Evolutionary conservation across 2,329 filamentous ascomycete species (phyloP).

Genomic region (Bipolaris sorokiniana): DNA sequence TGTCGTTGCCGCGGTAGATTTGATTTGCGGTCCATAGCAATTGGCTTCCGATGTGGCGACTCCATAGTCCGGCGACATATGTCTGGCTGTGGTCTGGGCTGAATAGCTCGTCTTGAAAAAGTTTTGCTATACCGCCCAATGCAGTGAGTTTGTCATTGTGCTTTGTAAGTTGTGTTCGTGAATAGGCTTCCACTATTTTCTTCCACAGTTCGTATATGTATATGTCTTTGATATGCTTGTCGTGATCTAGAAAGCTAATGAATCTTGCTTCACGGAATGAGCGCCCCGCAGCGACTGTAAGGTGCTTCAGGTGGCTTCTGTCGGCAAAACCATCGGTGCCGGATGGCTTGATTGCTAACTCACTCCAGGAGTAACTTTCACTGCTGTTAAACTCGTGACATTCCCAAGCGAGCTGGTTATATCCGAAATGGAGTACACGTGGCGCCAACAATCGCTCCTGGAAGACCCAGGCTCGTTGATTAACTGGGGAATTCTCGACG

Average conservation of each 20-base stretch:
- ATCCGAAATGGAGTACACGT: conserved; percentile 30
- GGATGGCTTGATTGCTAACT: not conserved
- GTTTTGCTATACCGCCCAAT: conserved; percentile 22
- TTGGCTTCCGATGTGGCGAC: conserved; percentile 21
- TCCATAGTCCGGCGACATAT: not conserved
- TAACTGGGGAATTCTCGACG: conserved; percentile 24
- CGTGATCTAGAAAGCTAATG: conserved; percentile 4
- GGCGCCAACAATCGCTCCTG: conserved; percentile 33
- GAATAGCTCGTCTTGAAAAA: conserved; percentile 6
- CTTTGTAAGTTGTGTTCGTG: conserved; percentile 12
- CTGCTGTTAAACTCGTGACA: conserved; percentile 17
- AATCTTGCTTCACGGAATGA: conserved; percentile 7
- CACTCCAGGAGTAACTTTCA: conserved; percentile 7
- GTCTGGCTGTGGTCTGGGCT: not conserved
- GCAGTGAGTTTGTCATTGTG: conserved; percentile 25
- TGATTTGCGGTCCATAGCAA: conserved; percentile 24
- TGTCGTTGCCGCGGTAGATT: not conserved
- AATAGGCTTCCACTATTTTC: conserved; percentile 25
- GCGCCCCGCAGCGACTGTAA: not conserved
- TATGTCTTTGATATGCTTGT: conserved; percentile 7
- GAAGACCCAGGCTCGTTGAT: conserved; percentile 31
- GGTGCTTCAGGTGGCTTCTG: conserved; percentile 10
- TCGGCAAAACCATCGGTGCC: not conserved
- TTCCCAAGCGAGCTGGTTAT: conserved; percentile 30
- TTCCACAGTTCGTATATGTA: conserved; percentile 22